These are phyloP conservation scores for Candida sp. DNA, from an alignment of 1,139 yeast species.

Conservation along the genomic window DNA sequence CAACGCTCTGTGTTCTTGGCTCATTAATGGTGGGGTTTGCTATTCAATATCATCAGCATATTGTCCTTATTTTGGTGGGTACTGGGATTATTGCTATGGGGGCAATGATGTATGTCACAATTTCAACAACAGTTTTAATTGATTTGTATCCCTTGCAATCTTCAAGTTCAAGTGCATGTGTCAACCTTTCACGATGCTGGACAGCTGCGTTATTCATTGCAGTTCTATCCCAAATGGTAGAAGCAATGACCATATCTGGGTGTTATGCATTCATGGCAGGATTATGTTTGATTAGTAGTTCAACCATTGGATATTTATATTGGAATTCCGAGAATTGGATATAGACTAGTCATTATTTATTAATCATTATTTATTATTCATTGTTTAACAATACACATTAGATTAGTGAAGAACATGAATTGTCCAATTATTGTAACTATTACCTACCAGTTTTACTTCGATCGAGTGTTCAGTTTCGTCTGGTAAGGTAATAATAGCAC, in stretches of 20 bases:
- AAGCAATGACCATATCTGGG: slow-evolving; percentile 55
- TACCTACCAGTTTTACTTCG: slow-evolving; percentile 15
- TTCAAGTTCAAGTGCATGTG: slow-evolving; percentile 24
- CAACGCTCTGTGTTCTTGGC: slow-evolving; percentile 30
- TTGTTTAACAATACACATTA: neutral
- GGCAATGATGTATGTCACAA: slow-evolving; percentile 2
- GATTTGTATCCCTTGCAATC: slow-evolving; percentile 25
- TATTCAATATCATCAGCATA: slow-evolving; percentile 40
- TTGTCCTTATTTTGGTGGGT: slow-evolving; percentile 55
- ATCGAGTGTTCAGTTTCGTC: slow-evolving; percentile 17
- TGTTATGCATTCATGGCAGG: slow-evolving; percentile 56
- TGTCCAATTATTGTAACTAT: slow-evolving; percentile 20
- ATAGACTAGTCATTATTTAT: no score
- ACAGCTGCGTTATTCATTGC: slow-evolving; percentile 63
- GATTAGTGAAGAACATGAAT: slow-evolving; percentile 12
- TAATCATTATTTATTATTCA: neutral
- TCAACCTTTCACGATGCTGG: slow-evolving; percentile 35
- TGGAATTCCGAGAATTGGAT: slow-evolving; percentile 5
- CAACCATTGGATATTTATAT: slow-evolving; percentile 4
- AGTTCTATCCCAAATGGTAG: slow-evolving; percentile 54
- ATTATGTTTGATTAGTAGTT: slow-evolving; percentile 5
- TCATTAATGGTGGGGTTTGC: slow-evolving; percentile 71
- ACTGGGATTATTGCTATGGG: slow-evolving; percentile 48
- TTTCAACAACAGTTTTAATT: slow-evolving; percentile 17
- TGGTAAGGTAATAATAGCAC: slow-evolving; percentile 35